These are phyloP conservation scores for Alternaria angustiovoidea DNA, from an alignment of 2,329 filamentous ascomycete species.

Conservation along the genomic window DNA sequence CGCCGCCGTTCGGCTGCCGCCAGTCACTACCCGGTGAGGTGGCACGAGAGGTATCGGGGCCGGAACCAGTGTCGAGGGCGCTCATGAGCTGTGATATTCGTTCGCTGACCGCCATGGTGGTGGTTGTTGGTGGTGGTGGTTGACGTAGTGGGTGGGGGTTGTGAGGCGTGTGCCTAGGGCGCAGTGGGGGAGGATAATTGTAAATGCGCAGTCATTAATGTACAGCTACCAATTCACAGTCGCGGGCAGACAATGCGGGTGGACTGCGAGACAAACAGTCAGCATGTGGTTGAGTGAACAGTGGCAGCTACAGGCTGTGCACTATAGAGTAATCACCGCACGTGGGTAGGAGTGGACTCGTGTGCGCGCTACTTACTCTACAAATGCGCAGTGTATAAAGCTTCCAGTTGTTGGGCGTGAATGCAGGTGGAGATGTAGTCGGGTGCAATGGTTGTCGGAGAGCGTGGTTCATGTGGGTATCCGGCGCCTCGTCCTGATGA, in stretches of 20 bases:
- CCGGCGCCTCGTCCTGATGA: conserved; percentile 35
- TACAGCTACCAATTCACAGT: conserved; percentile 25
- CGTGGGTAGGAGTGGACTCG: conserved; percentile 8
- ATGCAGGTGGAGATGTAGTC: conserved; percentile 14
- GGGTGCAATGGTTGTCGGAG: conserved; percentile 18
- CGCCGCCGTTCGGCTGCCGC: conserved; percentile 61
- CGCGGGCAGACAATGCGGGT: conserved; percentile 12
- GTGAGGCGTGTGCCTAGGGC: conserved; percentile 24
- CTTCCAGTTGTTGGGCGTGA: not conserved
- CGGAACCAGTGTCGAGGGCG: conserved; percentile 51
- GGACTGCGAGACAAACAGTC: conserved; percentile 19
- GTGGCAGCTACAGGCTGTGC: conserved; percentile 11
- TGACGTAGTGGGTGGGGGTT: conserved; percentile 21
- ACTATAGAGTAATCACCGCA: conserved; percentile 13
- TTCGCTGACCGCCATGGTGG: conserved; percentile 51
- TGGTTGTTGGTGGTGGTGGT: conserved; percentile 11
- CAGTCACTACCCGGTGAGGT: conserved; percentile 79
- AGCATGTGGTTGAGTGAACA: conserved; percentile 23
- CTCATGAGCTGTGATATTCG: conserved; percentile 54
- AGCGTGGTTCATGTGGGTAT: conserved; percentile 37
- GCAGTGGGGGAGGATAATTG: conserved; percentile 19
- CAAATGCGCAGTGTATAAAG: conserved; percentile 5
- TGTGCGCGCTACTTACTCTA: conserved; percentile 20
- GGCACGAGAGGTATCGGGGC: conserved; percentile 80
- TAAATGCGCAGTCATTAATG: conserved; percentile 36